A percentile compares a stretch with the other conserved stretches of the same genome.
Conservation (phyloP, 306 rosid genomes). For the Vicia faba region DNA sequence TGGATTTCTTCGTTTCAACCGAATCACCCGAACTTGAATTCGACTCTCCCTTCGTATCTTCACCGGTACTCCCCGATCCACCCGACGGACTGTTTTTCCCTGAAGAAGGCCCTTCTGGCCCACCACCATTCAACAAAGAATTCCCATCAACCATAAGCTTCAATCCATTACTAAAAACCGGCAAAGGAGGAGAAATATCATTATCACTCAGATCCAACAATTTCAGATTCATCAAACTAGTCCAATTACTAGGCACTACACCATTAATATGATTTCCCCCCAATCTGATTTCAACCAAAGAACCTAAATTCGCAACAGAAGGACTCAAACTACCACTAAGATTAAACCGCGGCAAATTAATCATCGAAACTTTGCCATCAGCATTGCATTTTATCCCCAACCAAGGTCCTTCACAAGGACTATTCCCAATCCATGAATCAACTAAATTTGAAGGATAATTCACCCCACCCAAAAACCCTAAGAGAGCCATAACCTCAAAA, state of each 20-base stretch:
- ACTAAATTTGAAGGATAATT: slow-evolving; percentile 67
- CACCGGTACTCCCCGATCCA: slow-evolving; percentile 42
- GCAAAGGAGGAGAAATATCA: slow-evolving; percentile 80
- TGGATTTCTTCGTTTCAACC: slow-evolving; percentile 25
- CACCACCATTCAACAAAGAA: slow-evolving; percentile 36
- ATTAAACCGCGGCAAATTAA: slow-evolving; percentile 62
- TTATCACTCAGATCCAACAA: slow-evolving; percentile 78
- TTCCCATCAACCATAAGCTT: slow-evolving; percentile 51
- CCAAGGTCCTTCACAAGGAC: slow-evolving; percentile 72
- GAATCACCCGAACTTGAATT: slow-evolving; percentile 33
- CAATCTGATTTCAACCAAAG: slow-evolving; percentile 61
- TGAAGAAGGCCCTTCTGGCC: slow-evolving; percentile 33
- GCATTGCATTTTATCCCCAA: slow-evolving; percentile 67
- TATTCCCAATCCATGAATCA: slow-evolving; percentile 69
- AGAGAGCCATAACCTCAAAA: slow-evolving; percentile 70
- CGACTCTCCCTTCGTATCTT: slow-evolving; percentile 26
- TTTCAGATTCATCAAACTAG: slow-evolving; percentile 54
- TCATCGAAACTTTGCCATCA: slow-evolving; percentile 53
- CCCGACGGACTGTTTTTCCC: slow-evolving; percentile 36
- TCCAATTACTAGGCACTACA: slow-evolving; percentile 71
- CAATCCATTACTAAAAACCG: slow-evolving; percentile 54
- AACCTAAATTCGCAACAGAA: slow-evolving; percentile 67
- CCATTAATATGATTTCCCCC: slow-evolving; percentile 65
- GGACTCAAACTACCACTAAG: slow-evolving; percentile 83
- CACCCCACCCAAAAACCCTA: slow-evolving; percentile 68